Conservation (phyloP, 2,329 filamentous ascomycete genomes). For the Geosmithia flava region DNA sequence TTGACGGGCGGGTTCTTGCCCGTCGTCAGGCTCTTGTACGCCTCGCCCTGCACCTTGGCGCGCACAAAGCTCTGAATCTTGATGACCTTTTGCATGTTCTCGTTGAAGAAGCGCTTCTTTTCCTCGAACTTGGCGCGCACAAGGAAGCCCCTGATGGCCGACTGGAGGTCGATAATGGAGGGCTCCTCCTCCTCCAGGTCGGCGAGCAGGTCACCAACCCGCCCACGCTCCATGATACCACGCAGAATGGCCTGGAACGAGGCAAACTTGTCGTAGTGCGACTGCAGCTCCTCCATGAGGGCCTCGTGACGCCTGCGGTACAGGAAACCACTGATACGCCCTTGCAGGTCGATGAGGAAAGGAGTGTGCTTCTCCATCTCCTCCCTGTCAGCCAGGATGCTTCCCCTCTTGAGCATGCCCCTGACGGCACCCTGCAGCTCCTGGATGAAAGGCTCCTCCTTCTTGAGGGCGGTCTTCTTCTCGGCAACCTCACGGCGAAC, state of each 20-base stretch:
- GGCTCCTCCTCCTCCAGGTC: conserved; percentile 77
- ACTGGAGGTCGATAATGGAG: conserved; percentile 62
- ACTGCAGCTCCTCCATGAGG: conserved; percentile 58
- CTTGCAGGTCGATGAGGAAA: conserved; percentile 52
- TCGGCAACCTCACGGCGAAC: conserved; percentile 36
- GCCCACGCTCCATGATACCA: conserved; percentile 65
- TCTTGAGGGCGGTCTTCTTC: conserved; percentile 33
- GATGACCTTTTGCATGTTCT: conserved; percentile 98
- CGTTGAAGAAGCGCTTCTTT: conserved; percentile 78
- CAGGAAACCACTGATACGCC: conserved; percentile 51
- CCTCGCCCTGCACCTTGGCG: conserved; percentile 90
- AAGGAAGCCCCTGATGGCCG: conserved; percentile 58
- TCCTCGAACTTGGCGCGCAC: conserved; percentile 67
- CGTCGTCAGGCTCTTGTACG: conserved; percentile 91
- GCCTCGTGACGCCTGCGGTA: conserved; percentile 46
- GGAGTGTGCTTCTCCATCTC: conserved; percentile 45
- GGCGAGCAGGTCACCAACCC: conserved; percentile 60
- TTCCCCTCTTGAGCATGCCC: conserved; percentile 46
- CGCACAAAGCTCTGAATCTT: conserved; percentile 97
- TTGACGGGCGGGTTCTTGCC: conserved; percentile 95
- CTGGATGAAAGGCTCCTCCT: conserved; percentile 30
- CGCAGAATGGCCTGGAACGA: conserved; percentile 65
- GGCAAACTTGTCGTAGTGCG: conserved; percentile 53
- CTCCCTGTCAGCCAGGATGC: conserved; percentile 33
- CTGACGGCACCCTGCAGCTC: conserved; percentile 47